Percentiles rank a stretch among this genome's conserved stretches.
phyloP scores from a whole-genome alignment of 2,329 filamentous ascomycete genomes.

The Aspergillus aculeatus region DNA sequence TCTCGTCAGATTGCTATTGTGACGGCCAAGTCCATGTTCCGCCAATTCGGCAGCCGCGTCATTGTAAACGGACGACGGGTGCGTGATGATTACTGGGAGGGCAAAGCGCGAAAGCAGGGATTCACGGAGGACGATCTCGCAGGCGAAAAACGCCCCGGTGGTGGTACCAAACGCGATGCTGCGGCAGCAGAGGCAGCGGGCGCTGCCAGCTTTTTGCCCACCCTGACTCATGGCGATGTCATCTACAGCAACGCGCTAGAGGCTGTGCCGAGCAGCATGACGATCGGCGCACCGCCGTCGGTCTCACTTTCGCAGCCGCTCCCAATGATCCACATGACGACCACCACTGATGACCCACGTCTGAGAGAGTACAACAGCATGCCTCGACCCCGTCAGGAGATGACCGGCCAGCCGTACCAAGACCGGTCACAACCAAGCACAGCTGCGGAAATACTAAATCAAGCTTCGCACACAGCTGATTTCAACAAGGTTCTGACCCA shows the following conservation, averaged over 20 bases:
- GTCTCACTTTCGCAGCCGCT: conserved; percentile 67
- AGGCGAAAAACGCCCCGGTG: conserved; percentile 92
- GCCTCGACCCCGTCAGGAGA: conserved; percentile 82
- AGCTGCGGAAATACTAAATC: conserved; percentile 75
- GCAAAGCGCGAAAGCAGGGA: conserved; percentile 92
- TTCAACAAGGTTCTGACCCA: conserved; percentile 83
- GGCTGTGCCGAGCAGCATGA: conserved; percentile 65
- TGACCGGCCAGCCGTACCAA: conserved; percentile 82
- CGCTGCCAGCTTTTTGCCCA: conserved; percentile 58
- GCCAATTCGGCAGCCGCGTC: conserved; percentile 93
- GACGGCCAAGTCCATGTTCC: conserved; percentile 96
- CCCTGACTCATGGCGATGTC: conserved; percentile 76
- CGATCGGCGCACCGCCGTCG: conserved; percentile 64
- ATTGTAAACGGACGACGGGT: conserved; percentile 87
- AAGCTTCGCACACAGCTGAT: conserved; percentile 84
- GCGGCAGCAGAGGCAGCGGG: conserved; percentile 66
- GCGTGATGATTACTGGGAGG: conserved; percentile 98
- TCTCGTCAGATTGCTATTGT: conserved; percentile 99
- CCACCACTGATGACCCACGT: conserved; percentile 74
- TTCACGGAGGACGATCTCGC: conserved; percentile 96
- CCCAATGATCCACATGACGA: conserved; percentile 78
- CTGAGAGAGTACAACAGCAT: conserved; percentile 80
- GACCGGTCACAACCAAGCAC: conserved; percentile 77
- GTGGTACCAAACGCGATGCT: conserved; percentile 82
- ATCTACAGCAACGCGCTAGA: conserved; percentile 79